Conservation (phyloP, 306 rosid species). For the Echinosophora koreensis region DNA sequence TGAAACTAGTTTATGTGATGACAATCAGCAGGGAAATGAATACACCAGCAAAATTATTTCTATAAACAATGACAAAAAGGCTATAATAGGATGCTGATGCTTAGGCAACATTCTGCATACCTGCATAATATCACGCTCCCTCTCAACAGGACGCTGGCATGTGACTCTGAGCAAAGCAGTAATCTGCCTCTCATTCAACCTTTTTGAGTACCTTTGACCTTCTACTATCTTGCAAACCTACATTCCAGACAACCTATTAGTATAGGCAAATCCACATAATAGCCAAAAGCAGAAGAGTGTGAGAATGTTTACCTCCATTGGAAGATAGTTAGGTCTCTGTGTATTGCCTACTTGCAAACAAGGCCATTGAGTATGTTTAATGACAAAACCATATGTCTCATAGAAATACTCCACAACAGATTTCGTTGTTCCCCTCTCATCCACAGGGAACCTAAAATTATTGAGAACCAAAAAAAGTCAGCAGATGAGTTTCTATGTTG, state of each 20-base stretch:
- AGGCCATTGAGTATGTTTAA: slow-evolving; percentile 95
- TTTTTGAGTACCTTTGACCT: slow-evolving; percentile 90
- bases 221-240: slow-evolving; percentile 98
- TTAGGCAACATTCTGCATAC: slow-evolving; percentile 40
- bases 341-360: slow-evolving; percentile 95
- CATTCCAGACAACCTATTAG: slow-evolving; percentile 40
- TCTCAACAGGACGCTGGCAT: slow-evolving; percentile 91
- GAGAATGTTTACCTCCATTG: slow-evolving; percentile 78
- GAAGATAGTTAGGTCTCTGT: slow-evolving; percentile 90
- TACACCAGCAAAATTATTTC: not conserved
- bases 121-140: slow-evolving; percentile 88
- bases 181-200: slow-evolving; percentile 88
- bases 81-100: not conserved
- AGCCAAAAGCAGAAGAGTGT: not conserved
- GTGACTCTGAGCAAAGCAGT: slow-evolving; percentile 90
- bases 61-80: not conserved
- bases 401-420: slow-evolving; percentile 91
- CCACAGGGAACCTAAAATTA: slow-evolving; percentile 85
- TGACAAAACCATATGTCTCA: slow-evolving; percentile 87
- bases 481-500: not conserved
- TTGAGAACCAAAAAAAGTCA: slow-evolving; percentile 32
- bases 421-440: slow-evolving; percentile 91
- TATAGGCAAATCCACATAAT: not conserved
- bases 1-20: no score
- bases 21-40: not conserved